Percentiles rank a stretch among this genome's conserved stretches.
Evolutionary conservation across 2,329 filamentous ascomycete species (phyloP).

Genomic region (Fusarium sulawesiense): DNA sequence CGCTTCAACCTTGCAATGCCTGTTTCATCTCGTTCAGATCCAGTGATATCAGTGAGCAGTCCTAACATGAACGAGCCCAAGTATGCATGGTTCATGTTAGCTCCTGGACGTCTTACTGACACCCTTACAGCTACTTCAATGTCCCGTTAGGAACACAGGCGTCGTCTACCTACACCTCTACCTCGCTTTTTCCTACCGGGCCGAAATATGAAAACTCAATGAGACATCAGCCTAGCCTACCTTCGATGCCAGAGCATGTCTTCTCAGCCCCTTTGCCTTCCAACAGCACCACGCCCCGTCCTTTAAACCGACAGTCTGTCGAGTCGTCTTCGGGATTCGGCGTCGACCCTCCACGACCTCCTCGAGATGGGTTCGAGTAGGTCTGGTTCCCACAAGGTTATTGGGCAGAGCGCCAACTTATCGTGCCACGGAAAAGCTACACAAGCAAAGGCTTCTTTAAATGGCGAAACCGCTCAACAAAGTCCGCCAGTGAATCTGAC

Average conservation of each 20-base stretch:
- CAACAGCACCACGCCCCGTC: slow-evolving; percentile 4
- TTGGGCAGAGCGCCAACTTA: slow-evolving; percentile 67
- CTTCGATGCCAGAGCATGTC: slow-evolving; percentile 21
- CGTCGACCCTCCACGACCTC: slow-evolving; percentile 66
- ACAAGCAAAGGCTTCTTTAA: slow-evolving; percentile 53
- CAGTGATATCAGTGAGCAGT: slow-evolving; percentile 7
- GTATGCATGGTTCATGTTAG: slow-evolving; percentile 18
- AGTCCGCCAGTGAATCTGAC: slow-evolving; percentile 52
- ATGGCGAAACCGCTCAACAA: slow-evolving; percentile 55
- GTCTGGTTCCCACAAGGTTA: slow-evolving; percentile 72
- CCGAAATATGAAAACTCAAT: slow-evolving; percentile 20
- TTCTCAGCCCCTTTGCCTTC: slow-evolving; percentile 14
- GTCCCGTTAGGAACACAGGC: slow-evolving; percentile 38
- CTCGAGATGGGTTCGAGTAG: slow-evolving; percentile 68
- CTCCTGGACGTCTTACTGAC: not conserved
- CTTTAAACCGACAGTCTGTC: not conserved
- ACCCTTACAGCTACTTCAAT: slow-evolving; percentile 49
- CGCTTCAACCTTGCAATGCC: slow-evolving; percentile 34
- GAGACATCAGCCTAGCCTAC: slow-evolving; percentile 35
- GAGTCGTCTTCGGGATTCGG: slow-evolving; percentile 43
- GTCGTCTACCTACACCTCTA: slow-evolving; percentile 29
- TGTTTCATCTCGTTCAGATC: slow-evolving; percentile 27
- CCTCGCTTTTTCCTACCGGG: slow-evolving; percentile 10
- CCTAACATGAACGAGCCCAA: slow-evolving; percentile 37
- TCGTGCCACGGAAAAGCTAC: slow-evolving; percentile 48